Evolutionary conservation across 257 asterid species (phyloP).

Genomic region (Ilex asprella): DNA sequence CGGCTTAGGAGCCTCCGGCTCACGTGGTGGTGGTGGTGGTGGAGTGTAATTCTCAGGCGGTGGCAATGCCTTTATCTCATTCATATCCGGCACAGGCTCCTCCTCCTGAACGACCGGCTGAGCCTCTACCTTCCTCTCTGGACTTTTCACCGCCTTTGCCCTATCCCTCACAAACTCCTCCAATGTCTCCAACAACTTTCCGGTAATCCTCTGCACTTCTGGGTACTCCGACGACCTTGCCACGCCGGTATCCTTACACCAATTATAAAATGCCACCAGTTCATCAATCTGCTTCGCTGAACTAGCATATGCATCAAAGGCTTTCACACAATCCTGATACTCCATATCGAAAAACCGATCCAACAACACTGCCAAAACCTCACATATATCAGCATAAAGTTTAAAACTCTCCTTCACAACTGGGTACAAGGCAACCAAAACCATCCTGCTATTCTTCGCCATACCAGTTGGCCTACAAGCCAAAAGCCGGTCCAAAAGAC

Average conservation of each 20-base stretch:
- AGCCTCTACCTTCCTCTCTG: conserved; percentile 47
- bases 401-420: conserved; percentile 62
- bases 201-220: conserved; percentile 60
- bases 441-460: conserved; percentile 72
- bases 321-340: conserved; percentile 68
- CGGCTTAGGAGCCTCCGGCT: conserved; percentile 53
- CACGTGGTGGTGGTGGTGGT: conserved; percentile 52
- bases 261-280: conserved; percentile 49
- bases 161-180: conserved; percentile 84
- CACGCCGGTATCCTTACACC: conserved; percentile 77
- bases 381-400: conserved; percentile 74
- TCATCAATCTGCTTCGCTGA: conserved; percentile 75
- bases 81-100: conserved; percentile 50
- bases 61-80: conserved; percentile 72
- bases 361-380: conserved; percentile 61
- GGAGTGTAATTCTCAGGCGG: conserved; percentile 60
- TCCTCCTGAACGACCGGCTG: conserved; percentile 34
- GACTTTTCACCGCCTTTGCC: conserved; percentile 63
- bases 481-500: conserved; percentile 61
- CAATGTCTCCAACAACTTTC: conserved; percentile 68
- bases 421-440: conserved; percentile 58
- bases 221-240: conserved; percentile 69
- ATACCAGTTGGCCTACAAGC: conserved; percentile 63
- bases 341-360: conserved; percentile 78
- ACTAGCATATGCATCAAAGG: conserved; percentile 55